These are phyloP conservation scores for Stentor coeruleus DNA, from an alignment of 73 alveolate genomes.

Conservation along the genomic window DNA sequence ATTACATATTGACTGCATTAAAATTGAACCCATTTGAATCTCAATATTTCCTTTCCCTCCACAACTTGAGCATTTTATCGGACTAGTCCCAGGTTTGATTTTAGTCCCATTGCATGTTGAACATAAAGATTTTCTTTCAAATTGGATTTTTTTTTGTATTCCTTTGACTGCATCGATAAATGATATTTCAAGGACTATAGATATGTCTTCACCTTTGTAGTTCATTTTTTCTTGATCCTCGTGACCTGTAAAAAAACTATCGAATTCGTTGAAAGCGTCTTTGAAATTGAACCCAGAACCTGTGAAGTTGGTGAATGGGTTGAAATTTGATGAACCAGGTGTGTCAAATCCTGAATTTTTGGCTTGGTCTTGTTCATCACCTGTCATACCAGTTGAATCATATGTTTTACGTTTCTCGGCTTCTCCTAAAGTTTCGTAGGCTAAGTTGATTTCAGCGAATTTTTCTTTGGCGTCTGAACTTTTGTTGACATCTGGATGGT, in stretches of 20 bases:
- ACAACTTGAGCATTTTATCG: not conserved
- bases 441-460: constrained; percentile 60
- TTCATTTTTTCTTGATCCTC: not conserved
- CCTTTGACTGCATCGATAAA: not conserved
- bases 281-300: too few relatives aligned
- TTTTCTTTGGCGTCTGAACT: constrained; percentile 67
- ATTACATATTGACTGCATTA: too few relatives aligned
- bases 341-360: constrained; percentile 58
- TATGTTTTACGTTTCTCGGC: constrained; percentile 60
- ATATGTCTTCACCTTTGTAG: not conserved
- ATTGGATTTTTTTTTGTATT: not conserved
- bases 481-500: constrained; percentile 87
- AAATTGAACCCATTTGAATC: too few relatives aligned
- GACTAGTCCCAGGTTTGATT: too few relatives aligned
- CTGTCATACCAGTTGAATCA: constrained; percentile 80
- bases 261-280: too few relatives aligned
- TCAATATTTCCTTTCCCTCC: not conserved
- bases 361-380: constrained; percentile 70
- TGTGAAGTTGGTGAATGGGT: not conserved
- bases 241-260: too few relatives aligned
- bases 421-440: constrained; percentile 64
- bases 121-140: not conserved
- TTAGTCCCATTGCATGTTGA: not conserved
- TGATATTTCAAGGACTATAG: not conserved
- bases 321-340: not conserved